phyloP scores from a whole-genome alignment of 2,329 filamentous ascomycete genomes.

The Colletotrichum chlorophyti region DNA sequence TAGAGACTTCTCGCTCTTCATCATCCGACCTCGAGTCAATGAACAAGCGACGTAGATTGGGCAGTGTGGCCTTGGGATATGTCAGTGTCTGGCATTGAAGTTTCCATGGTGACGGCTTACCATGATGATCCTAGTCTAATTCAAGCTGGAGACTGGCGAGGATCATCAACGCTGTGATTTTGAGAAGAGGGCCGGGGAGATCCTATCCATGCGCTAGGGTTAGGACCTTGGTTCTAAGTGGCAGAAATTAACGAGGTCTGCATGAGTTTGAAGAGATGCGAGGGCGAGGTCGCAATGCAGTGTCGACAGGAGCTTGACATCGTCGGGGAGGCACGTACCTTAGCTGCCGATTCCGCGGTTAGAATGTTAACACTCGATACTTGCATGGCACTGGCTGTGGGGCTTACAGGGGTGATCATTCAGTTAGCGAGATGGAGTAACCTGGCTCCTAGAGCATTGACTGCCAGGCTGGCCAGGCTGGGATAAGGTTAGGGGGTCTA shows the following conservation, averaged over 20 bases:
- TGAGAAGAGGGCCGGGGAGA: no score
- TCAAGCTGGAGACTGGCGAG: no score
- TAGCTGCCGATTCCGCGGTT: no score
- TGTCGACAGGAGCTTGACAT: not conserved
- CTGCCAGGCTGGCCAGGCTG: conserved; percentile 22
- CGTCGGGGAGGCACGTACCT: not conserved
- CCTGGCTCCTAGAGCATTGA: conserved; percentile 8
- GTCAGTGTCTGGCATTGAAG: conserved; percentile 5
- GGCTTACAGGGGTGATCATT: not conserved
- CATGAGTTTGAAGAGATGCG: no score
- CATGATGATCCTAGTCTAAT: conserved; percentile 11
- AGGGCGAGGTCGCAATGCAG: no score
- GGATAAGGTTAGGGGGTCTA: conserved; percentile 27
- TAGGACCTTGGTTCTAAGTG: no score
- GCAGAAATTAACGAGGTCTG: no score
- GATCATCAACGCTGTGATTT: no score
- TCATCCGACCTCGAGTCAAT: conserved; percentile 92
- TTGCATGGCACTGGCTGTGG: conserved; percentile 7
- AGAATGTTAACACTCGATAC: conserved; percentile 5
- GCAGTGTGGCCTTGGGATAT: conserved; percentile 73
- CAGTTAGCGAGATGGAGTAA: conserved; percentile 15
- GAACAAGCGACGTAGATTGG: conserved; percentile 94
- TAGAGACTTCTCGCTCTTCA: conserved; percentile 92
- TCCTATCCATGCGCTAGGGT: no score
- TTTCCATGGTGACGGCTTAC: not conserved